Evolutionary conservation across 768 basidiomycete species (phyloP).

Genomic region (Leccinum ochraceum): DNA sequence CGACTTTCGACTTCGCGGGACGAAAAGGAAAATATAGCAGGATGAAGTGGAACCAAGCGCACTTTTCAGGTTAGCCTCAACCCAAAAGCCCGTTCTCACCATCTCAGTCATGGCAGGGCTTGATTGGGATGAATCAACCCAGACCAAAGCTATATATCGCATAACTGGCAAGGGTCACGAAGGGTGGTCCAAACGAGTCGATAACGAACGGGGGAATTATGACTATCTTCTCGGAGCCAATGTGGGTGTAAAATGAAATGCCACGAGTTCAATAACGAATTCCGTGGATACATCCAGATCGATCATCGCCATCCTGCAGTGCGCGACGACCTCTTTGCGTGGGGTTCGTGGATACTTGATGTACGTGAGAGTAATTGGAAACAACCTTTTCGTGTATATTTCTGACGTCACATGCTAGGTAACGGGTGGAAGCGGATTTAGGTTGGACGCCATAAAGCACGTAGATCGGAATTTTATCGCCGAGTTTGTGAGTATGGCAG

Average conservation of each 20-base stretch:
- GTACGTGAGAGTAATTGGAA: constrained; percentile 28
- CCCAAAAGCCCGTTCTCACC: background rate
- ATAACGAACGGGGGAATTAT: constrained; percentile 84
- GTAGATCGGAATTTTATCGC: constrained; percentile 71
- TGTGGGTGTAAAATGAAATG: constrained; percentile 40
- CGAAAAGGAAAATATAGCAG: constrained; percentile 75
- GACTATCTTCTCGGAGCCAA: constrained; percentile 79
- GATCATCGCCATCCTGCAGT: constrained; percentile 85
- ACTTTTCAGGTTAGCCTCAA: constrained; percentile 67
- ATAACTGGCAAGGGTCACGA: constrained; percentile 66
- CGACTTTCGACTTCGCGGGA: constrained; percentile 82
- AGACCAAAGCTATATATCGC: constrained; percentile 66
- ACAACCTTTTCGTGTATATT: background rate
- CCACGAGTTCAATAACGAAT: constrained; percentile 6
- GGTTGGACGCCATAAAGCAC: constrained; percentile 92
- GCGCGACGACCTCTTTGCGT: constrained; percentile 66
- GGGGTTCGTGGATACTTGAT: constrained; percentile 79
- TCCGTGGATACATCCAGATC: constrained; percentile 48
- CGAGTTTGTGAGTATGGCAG: constrained; percentile 54
- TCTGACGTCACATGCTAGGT: constrained; percentile 43
- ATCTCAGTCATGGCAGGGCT: constrained; percentile 49
- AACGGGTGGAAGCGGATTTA: constrained; percentile 71
- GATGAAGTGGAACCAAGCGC: constrained; percentile 72
- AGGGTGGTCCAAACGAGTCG: constrained; percentile 83
- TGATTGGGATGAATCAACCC: constrained; percentile 78